Evolutionary conservation across 495 filamentous ascomycete species (phyloP).

Genomic region (Aspergillus heteromorphus): DNA sequence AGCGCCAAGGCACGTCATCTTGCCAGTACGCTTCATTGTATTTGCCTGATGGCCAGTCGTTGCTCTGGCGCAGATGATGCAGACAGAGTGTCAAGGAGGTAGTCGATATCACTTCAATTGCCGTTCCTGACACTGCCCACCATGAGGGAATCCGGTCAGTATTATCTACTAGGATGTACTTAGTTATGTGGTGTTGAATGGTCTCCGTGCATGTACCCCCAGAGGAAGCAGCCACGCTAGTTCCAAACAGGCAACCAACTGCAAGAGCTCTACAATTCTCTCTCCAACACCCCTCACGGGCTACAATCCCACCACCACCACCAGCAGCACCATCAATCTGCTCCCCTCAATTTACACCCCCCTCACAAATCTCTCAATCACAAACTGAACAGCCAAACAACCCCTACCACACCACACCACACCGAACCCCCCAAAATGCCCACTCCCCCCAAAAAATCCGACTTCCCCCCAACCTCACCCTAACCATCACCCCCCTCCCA

Average conservation of each 20-base stretch:
- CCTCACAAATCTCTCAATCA: neutral
- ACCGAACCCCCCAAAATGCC: neutral
- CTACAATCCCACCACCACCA: neutral
- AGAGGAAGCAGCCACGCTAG: neutral
- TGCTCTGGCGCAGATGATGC: too few relatives aligned
- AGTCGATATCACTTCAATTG: too few relatives aligned
- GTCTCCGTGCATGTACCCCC: too few relatives aligned
- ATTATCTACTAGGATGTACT: too few relatives aligned
- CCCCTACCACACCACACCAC: neutral
- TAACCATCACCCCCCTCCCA: constrained; percentile 1
- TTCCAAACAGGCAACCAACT: neutral
- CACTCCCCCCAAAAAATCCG: neutral
- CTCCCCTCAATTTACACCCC: neutral
- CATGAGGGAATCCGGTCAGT: too few relatives aligned
- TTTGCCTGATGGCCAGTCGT: too few relatives aligned
- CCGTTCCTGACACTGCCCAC: too few relatives aligned
- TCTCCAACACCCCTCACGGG: neutral
- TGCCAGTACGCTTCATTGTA: neutral
- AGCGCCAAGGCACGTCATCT: too few relatives aligned
- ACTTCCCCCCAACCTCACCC: constrained; percentile 4
- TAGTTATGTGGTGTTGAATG: too few relatives aligned
- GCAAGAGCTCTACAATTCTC: neutral
- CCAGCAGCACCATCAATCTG: neutral
- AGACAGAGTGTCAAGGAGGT: too few relatives aligned
- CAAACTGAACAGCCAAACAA: neutral